Conservation (phyloP, 345 rosid genomes). For the Lenwebbia sp. region DNA sequence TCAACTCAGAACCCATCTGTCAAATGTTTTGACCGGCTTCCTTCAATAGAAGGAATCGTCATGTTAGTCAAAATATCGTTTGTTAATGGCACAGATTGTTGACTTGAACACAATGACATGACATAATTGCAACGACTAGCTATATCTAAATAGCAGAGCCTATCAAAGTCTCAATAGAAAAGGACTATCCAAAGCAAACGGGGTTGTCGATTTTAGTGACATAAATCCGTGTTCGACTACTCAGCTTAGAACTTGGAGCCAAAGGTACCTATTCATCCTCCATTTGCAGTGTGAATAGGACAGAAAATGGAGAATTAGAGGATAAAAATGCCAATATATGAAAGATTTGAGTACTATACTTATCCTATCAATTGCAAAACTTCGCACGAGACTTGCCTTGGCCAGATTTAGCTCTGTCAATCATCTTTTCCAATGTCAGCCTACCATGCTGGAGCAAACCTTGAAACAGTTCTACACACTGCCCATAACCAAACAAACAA, state of each 20-base stretch:
- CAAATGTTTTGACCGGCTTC: background rate
- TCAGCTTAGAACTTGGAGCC: background rate
- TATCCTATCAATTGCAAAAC: background rate
- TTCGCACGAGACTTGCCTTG: conserved; percentile 27
- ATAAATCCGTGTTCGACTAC: background rate
- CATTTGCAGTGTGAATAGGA: background rate
- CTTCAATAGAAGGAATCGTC: background rate
- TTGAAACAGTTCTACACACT: conserved; percentile 57
- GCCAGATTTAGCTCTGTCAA: conserved; percentile 38
- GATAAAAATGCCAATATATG: background rate
- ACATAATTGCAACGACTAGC: background rate
- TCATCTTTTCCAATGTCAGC: conserved; percentile 63
- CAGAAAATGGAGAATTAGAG: background rate
- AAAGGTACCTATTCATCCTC: background rate
- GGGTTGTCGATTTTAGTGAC: background rate
- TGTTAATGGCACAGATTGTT: background rate
- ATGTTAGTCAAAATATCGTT: background rate
- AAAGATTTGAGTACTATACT: background rate
- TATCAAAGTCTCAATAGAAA: background rate
- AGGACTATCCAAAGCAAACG: background rate
- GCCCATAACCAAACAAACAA: conserved; percentile 6
- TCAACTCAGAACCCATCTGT: background rate
- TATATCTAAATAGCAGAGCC: background rate
- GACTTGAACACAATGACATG: background rate
- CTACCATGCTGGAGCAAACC: conserved; percentile 81